Evolutionary conservation across 495 filamentous ascomycete genomes (phyloP), one percentile per base, ranked within the genome.

Genomic region (Hamigera avellanea): DNA sequence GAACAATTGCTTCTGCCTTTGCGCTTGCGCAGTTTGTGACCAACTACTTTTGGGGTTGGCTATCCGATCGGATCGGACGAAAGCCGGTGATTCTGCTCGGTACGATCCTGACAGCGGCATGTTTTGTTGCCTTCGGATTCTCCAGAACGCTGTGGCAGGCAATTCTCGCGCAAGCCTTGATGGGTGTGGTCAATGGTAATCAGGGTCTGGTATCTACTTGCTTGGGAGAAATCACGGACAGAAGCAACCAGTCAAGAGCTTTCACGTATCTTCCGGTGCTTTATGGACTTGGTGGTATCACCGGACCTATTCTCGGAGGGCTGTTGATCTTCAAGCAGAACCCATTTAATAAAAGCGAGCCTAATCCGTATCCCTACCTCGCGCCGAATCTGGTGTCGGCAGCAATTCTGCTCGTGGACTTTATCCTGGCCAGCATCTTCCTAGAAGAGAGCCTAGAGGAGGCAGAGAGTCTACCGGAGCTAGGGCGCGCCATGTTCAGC

Each of bases 171-270:
- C 93, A 98, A 52, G 75, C 78, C 0, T 59, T 89, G 27, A 95
- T 95, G 84, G 91, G 91, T 9, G 48, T 94, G 30, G 76, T 93
- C 15, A 96, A 96, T 53, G 91, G 93, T 8, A 98, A 98, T 45
- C 74, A 77, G 48, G 81, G 73, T 5, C 73, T 96, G 14, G 83
- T 98, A 2, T 87, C 85, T 17, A 95, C 93, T 1, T 91, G 86
- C 39, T 64, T 98, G 17, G 91, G 93, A 8, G 91, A 98, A 55
- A 81, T 98, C 39, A 98, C 91, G 1, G 89, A 96, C 49, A 76
- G 82, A 27, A 88, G 81, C 42, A 98, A 98, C 54, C 91, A 98
- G 61, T 86, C 80, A 27, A 72, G 72, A 32, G 89, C 87, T 0
- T 98, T 96, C 49, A 83, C 80, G 2, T 98, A 89, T 63, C 71